Evolutionary conservation across 108 stramenopile genomes (phyloP).

Genomic region (Cyclotella choctawhatcheeana): DNA sequence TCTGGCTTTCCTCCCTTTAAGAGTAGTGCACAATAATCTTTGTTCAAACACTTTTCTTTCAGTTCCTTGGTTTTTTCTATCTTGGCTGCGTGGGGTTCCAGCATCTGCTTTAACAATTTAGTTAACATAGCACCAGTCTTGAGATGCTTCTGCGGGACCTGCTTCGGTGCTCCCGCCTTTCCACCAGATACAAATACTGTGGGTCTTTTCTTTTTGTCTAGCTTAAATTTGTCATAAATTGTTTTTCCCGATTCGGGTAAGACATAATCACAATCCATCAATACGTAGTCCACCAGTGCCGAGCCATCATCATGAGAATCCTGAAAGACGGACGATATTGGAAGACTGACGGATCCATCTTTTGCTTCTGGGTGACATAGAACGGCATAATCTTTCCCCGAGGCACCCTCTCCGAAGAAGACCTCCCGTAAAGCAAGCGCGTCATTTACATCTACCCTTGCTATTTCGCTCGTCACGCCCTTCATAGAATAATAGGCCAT

Average conservation of each 20-base stretch:
- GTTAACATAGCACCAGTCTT: constrained; percentile 85
- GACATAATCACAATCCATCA: constrained; percentile 78
- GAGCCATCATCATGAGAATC: constrained; percentile 73
- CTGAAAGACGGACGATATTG: constrained; percentile 75
- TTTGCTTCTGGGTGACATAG: constrained; percentile 67
- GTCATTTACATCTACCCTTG: constrained; percentile 71
- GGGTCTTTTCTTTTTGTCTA: constrained; percentile 75
- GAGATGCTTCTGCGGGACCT: constrained; percentile 79
- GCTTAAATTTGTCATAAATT: constrained; percentile 76
- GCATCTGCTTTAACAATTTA: constrained; percentile 69
- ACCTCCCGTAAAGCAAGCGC: constrained; percentile 78
- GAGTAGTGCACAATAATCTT: constrained; percentile 76
- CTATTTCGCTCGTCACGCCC: constrained; percentile 64
- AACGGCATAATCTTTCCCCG: constrained; percentile 72
- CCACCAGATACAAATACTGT: constrained; percentile 86
- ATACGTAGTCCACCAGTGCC: constrained; percentile 70
- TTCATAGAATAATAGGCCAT: constrained; percentile 77
- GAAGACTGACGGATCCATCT: constrained; percentile 50
- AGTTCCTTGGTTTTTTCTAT: constrained; percentile 88
- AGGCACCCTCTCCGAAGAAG: constrained; percentile 78
- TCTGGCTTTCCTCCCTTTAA: constrained; percentile 79
- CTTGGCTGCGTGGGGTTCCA: constrained; percentile 84
- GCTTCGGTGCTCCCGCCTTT: constrained; percentile 70
- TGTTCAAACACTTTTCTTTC: constrained; percentile 81
- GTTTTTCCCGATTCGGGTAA: constrained; percentile 73